Percentiles rank a stretch among this genome's conserved stretches.
Evolutionary conservation across 176 grass and related monocot species (phyloP).

Genomic region (Olyra latifolia): DNA sequence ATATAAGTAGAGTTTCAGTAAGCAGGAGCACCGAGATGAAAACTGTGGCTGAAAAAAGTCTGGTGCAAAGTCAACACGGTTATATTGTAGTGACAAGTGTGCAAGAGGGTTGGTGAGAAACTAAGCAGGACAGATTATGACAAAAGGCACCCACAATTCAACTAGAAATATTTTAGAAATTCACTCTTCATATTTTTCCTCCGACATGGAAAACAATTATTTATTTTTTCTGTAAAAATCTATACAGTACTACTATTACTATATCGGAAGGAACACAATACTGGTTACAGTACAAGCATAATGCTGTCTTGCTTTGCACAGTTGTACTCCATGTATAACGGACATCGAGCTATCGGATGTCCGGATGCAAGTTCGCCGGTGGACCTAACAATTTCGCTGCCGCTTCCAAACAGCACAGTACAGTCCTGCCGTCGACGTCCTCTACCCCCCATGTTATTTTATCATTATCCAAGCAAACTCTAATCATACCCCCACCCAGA

Average conservation of each 20-base stretch:
- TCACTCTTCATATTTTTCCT: too few species aligned
- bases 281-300: background rate
- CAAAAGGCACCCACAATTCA: background rate
- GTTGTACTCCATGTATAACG: background rate
- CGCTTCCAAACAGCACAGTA: constrained; percentile 49
- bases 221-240: background rate
- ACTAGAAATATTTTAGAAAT: background rate
- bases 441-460: constrained; percentile 20
- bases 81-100: constrained; percentile 5
- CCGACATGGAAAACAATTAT: background rate
- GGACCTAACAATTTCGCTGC: constrained; percentile 34
- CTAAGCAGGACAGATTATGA: background rate
- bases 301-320: background rate
- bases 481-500: constrained; percentile 47
- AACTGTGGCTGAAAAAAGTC: background rate
- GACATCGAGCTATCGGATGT: constrained; percentile 6
- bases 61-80: background rate
- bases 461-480: constrained; percentile 55
- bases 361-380: constrained; percentile 31
- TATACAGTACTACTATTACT: background rate
- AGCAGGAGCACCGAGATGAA: background rate
- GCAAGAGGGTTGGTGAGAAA: constrained; percentile 23
- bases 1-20: background rate
- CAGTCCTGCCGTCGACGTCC: constrained; percentile 47
- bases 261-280: background rate